These are phyloP conservation scores for Phaeoacremonium minimum DNA, from an alignment of 2,329 filamentous ascomycete species.

Conservation along the genomic window DNA sequence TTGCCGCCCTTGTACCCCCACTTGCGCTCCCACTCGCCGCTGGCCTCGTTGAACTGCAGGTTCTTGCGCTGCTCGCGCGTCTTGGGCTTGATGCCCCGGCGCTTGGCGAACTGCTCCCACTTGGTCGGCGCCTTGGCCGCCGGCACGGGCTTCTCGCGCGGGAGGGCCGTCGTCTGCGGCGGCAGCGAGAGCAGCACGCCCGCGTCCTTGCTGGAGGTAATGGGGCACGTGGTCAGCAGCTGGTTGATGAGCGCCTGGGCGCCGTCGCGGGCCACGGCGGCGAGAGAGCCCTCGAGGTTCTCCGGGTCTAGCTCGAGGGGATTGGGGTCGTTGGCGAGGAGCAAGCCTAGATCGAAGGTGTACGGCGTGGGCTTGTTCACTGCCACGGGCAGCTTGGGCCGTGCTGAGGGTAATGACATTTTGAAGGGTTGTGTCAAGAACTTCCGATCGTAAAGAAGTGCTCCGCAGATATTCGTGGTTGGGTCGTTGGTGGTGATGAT, in stretches of 20 bases:
- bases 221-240: conserved; percentile 81
- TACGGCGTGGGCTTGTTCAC: conserved; percentile 84
- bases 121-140: conserved; percentile 77
- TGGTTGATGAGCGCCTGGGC: conserved; percentile 93
- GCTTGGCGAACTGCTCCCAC: conserved; percentile 93
- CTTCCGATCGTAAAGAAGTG: no score
- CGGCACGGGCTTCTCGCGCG: conserved; percentile 89
- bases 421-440: no score
- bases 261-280: conserved; percentile 76
- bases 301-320: conserved; percentile 57
- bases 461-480: no score
- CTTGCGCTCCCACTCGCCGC: conserved; percentile 84
- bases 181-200: conserved; percentile 81
- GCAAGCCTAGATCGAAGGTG: conserved; percentile 86
- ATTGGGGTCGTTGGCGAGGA: conserved; percentile 84
- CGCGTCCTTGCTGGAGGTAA: conserved; percentile 57
- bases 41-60: conserved; percentile 78
- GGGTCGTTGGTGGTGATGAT: no score
- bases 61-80: conserved; percentile 70
- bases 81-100: conserved; percentile 94
- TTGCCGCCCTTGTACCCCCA: conserved; percentile 94
- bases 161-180: conserved; percentile 62
- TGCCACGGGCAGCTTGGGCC: conserved; percentile 53
- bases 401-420: conserved; percentile 16
- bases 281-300: conserved; percentile 63